These are phyloP conservation scores for Evernia prunastri DNA, from an alignment of 495 filamentous ascomycete species.

Conservation along the genomic window DNA sequence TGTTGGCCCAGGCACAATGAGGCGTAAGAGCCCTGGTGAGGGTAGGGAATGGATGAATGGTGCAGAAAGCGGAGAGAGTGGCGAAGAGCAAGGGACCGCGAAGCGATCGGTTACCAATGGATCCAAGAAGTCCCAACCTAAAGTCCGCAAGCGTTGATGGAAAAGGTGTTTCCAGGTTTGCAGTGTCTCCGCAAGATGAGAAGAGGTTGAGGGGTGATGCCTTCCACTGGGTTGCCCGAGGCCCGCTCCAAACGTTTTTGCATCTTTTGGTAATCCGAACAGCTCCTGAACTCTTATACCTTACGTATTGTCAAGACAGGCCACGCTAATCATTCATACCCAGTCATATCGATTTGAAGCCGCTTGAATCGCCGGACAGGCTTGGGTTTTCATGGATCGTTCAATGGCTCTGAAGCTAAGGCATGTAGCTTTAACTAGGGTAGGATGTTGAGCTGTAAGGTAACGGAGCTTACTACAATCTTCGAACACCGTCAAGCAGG, in stretches of 20 bases:
- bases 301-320: not conserved
- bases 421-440: not conserved
- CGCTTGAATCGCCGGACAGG: not conserved
- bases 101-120: constrained; percentile 29
- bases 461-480: not conserved
- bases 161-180: not conserved
- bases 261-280: not conserved
- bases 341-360: not conserved
- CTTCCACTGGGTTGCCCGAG: not conserved
- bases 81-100: constrained; percentile 34
- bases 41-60: constrained; percentile 49
- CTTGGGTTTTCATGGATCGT: not conserved
- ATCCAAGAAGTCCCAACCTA: constrained; percentile 25
- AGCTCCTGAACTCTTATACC: not conserved
- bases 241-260: not conserved
- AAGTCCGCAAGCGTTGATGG: constrained; percentile 23
- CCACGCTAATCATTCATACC: not conserved
- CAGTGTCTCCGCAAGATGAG: not conserved
- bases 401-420: not conserved
- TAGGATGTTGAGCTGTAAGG: not conserved
- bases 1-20: constrained; percentile 76
- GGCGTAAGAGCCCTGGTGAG: constrained; percentile 62
- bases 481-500: not conserved
- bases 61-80: constrained; percentile 37
- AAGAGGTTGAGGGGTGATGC: not conserved